Percentiles rank a stretch among this genome's conserved stretches.
Conservation (phyloP, 1,139 yeast species). For the Hemisphaericaspora lyxosophila region DNA sequence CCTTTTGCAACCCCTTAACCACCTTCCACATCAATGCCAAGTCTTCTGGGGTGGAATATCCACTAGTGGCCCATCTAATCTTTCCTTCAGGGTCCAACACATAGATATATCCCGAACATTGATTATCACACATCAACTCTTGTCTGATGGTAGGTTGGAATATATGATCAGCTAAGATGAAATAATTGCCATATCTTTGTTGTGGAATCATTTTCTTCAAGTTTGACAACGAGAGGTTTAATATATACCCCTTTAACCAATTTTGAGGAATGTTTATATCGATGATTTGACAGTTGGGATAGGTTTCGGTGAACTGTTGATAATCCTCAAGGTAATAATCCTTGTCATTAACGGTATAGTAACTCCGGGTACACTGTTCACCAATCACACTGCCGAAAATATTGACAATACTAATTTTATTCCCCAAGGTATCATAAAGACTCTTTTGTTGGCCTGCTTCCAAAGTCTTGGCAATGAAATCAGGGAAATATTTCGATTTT, state of each 20-base stretch:
- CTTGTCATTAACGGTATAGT: slow-evolving; percentile 46
- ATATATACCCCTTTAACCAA: slow-evolving; percentile 62
- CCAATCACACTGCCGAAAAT: slow-evolving; percentile 73
- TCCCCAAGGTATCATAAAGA: slow-evolving; percentile 38
- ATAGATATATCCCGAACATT: slow-evolving; percentile 81
- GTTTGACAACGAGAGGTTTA: slow-evolving; percentile 51
- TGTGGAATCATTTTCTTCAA: slow-evolving; percentile 44
- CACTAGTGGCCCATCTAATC: slow-evolving; percentile 92
- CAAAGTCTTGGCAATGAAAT: slow-evolving; percentile 63
- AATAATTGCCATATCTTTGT: slow-evolving; percentile 57
- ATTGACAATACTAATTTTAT: slow-evolving; percentile 63
- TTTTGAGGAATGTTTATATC: slow-evolving; percentile 77
- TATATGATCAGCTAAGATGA: slow-evolving; percentile 61
- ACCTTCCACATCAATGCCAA: slow-evolving; percentile 64
- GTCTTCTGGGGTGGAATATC: slow-evolving; percentile 69
- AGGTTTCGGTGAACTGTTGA: slow-evolving; percentile 29
- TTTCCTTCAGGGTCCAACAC: slow-evolving; percentile 70
- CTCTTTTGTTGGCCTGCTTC: slow-evolving; percentile 33
- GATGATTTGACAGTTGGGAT: slow-evolving; percentile 63
- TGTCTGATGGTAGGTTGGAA: slow-evolving; percentile 61
- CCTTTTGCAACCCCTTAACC: slow-evolving; percentile 51
- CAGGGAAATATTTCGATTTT: slow-evolving; percentile 85
- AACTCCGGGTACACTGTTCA: slow-evolving; percentile 62
- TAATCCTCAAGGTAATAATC: slow-evolving; percentile 36
- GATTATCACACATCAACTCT: slow-evolving; percentile 65